These are phyloP conservation scores for Populus trichocarpa DNA, from an alignment of 441 rosid species.

Conservation along the genomic window DNA sequence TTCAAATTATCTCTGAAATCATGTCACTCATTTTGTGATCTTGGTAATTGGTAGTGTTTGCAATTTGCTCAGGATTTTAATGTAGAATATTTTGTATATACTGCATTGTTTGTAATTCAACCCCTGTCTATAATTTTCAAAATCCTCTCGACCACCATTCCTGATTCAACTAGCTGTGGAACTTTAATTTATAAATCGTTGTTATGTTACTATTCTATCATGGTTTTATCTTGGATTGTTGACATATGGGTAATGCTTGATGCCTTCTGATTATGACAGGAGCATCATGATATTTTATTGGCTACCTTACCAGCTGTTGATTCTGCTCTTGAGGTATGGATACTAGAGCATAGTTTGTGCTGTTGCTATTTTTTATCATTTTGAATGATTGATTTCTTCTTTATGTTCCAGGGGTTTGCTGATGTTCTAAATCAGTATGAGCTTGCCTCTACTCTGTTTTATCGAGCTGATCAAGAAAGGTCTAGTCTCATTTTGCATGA, in stretches of 20 bases:
- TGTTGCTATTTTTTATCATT: not conserved
- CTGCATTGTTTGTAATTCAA: conserved; percentile 9
- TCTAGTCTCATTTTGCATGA: conserved; percentile 72
- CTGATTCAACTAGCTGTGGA: not conserved
- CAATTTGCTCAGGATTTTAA: not conserved
- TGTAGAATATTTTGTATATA: not conserved
- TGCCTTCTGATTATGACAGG: conserved; percentile 45
- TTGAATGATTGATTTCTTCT: conserved; percentile 18
- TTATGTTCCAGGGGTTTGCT: conserved; percentile 67
- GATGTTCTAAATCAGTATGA: conserved; percentile 79
- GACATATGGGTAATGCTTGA: conserved; percentile 16
- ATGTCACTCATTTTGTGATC: too few relatives aligned
- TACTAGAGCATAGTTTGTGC: conserved; percentile 9
- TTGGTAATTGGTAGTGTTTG: too few relatives aligned
- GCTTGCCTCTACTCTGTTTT: conserved; percentile 63
- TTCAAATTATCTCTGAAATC: too few relatives aligned
- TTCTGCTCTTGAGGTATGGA: conserved; percentile 75
- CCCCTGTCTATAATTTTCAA: not conserved
- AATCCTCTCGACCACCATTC: not conserved
- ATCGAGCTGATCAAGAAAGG: conserved; percentile 88
- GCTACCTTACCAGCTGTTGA: conserved; percentile 80
- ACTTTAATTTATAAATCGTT: not conserved
- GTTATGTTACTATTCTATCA: conserved; percentile 2
- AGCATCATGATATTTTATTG: conserved; percentile 91
- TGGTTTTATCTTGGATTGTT: conserved; percentile 18